Evolutionary conservation across 768 basidiomycete genomes (phyloP).

Genomic region (Collybiopsis confluens): DNA sequence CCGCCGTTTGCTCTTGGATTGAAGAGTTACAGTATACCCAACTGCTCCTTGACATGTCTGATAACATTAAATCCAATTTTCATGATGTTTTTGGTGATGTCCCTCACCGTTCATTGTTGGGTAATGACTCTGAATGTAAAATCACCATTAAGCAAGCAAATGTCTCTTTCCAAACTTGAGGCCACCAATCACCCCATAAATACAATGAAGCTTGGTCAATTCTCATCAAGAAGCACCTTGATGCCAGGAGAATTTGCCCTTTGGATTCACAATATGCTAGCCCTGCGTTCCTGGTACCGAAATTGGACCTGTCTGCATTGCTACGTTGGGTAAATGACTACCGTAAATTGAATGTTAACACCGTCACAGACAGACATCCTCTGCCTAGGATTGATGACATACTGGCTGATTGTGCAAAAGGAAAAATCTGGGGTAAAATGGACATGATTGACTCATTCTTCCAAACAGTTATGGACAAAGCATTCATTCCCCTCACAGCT

Average conservation of each 20-base stretch:
- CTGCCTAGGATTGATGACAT: constrained; percentile 26
- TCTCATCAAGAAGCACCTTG: constrained; percentile 25
- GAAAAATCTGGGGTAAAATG: constrained; percentile 30
- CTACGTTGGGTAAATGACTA: constrained; percentile 27
- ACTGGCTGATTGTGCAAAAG: constrained; percentile 27
- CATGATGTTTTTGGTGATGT: constrained; percentile 16
- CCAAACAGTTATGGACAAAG: constrained; percentile 18
- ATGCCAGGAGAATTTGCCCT: constrained; percentile 19
- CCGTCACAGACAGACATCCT: constrained; percentile 15
- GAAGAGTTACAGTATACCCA: neutral
- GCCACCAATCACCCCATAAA: constrained; percentile 26
- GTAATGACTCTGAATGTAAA: constrained; percentile 14
- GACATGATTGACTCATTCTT: constrained; percentile 36
- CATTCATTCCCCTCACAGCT: neutral
- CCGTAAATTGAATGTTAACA: constrained; percentile 20
- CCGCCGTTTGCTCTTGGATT: neutral
- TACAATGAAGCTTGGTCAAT: constrained; percentile 24
- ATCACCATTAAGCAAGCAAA: constrained; percentile 19
- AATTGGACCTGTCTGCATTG: constrained; percentile 17
- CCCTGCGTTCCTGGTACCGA: constrained; percentile 27
- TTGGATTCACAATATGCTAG: constrained; percentile 22
- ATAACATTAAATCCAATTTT: constrained; percentile 10
- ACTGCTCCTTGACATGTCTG: neutral
- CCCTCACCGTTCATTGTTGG: constrained; percentile 17
- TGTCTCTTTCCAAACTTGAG: constrained; percentile 9